These are phyloP conservation scores for Termitomyces sp. DNA, from an alignment of 768 basidiomycete genomes.

Conservation along the genomic window DNA sequence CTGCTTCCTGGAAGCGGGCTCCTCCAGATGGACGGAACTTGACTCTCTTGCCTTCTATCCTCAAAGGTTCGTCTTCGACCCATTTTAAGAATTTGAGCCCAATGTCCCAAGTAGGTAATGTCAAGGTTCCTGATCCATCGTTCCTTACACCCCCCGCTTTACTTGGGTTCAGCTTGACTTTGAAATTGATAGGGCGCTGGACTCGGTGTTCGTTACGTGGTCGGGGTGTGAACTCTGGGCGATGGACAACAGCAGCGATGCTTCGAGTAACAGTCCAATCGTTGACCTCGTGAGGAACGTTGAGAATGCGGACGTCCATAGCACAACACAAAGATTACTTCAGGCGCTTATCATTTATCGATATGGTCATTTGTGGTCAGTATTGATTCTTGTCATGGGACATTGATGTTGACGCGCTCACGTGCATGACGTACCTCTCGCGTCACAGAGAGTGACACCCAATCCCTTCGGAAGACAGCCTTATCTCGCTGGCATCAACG, in stretches of 20 bases:
- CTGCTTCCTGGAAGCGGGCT: conserved; percentile 13
- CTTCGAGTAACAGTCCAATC: conserved; percentile 52
- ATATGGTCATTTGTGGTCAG: not conserved
- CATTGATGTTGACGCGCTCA: not conserved
- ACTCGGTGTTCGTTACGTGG: conserved; percentile 24
- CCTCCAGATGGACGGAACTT: conserved; percentile 21
- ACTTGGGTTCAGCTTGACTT: conserved; percentile 46
- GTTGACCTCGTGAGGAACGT: conserved; percentile 36
- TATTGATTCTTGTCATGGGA: not conserved
- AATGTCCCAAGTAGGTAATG: conserved; percentile 29
- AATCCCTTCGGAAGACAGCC: too few relatives aligned
- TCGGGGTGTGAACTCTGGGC: conserved; percentile 38
- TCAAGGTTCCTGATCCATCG: conserved; percentile 42
- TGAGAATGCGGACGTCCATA: conserved; percentile 34
- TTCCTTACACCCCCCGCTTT: conserved; percentile 48
- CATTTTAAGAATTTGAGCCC: conserved; percentile 44
- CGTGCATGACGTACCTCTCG: too few relatives aligned
- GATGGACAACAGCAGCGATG: conserved; percentile 55
- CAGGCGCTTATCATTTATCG: conserved; percentile 1
- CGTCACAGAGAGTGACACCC: too few relatives aligned
- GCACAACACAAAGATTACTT: not conserved
- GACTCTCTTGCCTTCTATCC: conserved; percentile 36
- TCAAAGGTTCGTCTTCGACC: conserved; percentile 35
- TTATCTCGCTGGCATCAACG: too few relatives aligned
- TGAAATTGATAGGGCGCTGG: conserved; percentile 50